These are phyloP conservation scores for Tolypocladium sp. DNA, from an alignment of 2,329 filamentous ascomycete genomes.

Conservation along the genomic window DNA sequence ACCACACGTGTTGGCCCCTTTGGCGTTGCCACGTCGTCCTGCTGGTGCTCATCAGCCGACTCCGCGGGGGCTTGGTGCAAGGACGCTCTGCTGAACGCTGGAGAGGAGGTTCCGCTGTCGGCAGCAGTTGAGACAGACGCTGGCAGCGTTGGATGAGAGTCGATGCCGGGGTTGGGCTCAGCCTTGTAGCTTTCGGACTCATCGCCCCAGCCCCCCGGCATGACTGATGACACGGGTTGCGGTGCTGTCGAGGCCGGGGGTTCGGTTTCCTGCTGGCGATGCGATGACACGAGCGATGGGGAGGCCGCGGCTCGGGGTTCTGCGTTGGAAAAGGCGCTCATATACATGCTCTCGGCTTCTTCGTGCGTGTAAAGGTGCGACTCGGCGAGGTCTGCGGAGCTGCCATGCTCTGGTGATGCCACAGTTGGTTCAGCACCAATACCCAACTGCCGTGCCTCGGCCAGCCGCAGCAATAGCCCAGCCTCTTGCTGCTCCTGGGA, in stretches of 20 bases:
- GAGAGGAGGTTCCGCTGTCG: conserved; percentile 17
- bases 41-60: conserved; percentile 9
- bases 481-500: neutral
- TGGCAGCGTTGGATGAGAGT: neutral
- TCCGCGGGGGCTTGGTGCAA: neutral
- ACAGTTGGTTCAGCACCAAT: neutral
- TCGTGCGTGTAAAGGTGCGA: conserved; percentile 71
- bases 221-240: conserved; percentile 13
- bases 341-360: conserved; percentile 80
- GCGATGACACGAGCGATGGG: neutral
- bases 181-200: conserved; percentile 10
- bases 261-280: neutral
- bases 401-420: neutral
- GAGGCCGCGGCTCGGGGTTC: conserved; percentile 15
- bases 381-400: conserved; percentile 38
- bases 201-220: conserved; percentile 46
- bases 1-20: conserved; percentile 44
- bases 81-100: conserved; percentile 16
- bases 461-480: neutral
- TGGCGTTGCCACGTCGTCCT: conserved; percentile 38
- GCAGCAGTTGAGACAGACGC: conserved; percentile 3
- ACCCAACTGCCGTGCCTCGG: neutral
- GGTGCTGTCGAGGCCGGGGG: neutral
- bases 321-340: conserved; percentile 57
- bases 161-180: neutral